Evolutionary conservation across 1,284 basidiomycete genomes (phyloP), one percentile per base, ranked within the genome.

Genomic region (Boletus sp.): DNA sequence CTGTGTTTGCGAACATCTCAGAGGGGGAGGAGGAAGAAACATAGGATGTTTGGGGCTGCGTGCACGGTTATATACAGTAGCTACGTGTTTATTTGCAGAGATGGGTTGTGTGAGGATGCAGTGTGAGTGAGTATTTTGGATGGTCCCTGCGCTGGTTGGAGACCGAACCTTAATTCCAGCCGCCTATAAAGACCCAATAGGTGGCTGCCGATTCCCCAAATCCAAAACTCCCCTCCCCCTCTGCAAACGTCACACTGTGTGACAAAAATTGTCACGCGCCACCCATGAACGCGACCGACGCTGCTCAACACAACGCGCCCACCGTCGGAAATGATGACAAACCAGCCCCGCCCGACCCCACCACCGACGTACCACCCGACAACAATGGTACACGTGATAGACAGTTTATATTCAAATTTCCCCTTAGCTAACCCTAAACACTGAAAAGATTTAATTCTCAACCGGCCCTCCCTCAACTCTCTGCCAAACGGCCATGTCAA

Each of bases 131-230:
- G 72, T 63, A 63, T 65, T 62, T 65, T 59, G 62, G 72, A 69
- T 83, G 83, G 83, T 79, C 83, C 81, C 78, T 83, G 83, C 81
- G 82, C 81, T 78, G 83, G 66, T 70, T 70, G 73, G 84, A 84
- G 84, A 85, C 84, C 84, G 84, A 88, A 86, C 84, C 83, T 88
- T 88, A 87, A 84, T 81, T 88, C 80, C 77, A 76, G 74, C 78
- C 77, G 79, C 78, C 83, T 88, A 88, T 88, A 88, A 88, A 87
- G 83, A 82, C 84, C 80, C 71, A 73, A 73, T 83, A 82, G 79
- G 78, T 80, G 81, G 76, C 79, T 80, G 83, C 79, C 78, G 81
- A 83, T 81, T 79, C 78, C 80, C 83, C 82, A 84, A 84, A 84
- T 82, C 80, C 81, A 82, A 85, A 83, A 83, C 81, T 81, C 79